phyloP scores from a whole-genome alignment of 768 basidiomycete genomes.

The Postia placenta region DNA sequence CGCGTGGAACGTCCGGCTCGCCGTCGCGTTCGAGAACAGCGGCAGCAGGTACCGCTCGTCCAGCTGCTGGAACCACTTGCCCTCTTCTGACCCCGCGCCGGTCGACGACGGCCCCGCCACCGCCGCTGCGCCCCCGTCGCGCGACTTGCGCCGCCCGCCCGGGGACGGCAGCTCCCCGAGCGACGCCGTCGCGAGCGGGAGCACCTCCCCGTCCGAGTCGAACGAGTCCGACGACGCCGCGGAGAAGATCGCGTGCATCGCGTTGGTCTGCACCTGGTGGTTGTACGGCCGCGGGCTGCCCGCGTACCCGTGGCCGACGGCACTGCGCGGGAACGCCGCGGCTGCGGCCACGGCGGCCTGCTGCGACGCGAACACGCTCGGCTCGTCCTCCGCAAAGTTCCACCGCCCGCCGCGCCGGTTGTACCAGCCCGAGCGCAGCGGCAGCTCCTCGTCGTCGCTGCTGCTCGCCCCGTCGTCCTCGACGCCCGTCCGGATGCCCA shows the following conservation, averaged over 20 bases:
- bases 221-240: slow-evolving; percentile 70
- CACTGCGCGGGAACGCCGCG: slow-evolving; percentile 28
- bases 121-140: slow-evolving; percentile 6
- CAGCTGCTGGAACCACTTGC: slow-evolving; percentile 93
- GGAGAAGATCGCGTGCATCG: slow-evolving; percentile 45
- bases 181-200: slow-evolving; percentile 64
- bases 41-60: slow-evolving; percentile 94
- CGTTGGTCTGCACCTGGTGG: slow-evolving; percentile 44
- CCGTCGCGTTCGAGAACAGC: slow-evolving; percentile 88
- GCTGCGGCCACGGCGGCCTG: slow-evolving; percentile 11
- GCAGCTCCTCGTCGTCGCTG: slow-evolving; percentile 43
- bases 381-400: slow-evolving; percentile 27
- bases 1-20: slow-evolving; percentile 81
- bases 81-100: slow-evolving; percentile 53
- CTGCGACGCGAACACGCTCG: slow-evolving; percentile 14
- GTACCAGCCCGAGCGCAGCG: slow-evolving; percentile 28
- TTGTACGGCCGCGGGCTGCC: slow-evolving; percentile 44
- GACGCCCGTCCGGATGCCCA: slow-evolving; percentile 94
- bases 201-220: slow-evolving; percentile 75
- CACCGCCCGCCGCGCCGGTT: slow-evolving; percentile 29
- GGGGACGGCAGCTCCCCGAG: slow-evolving; percentile 1
- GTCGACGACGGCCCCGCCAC: neutral
- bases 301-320: slow-evolving; percentile 53
- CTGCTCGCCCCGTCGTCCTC: slow-evolving; percentile 79
- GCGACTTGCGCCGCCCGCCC: slow-evolving; percentile 9